Conservation (phyloP, 768 basidiomycete genomes). For the Russula vinacea region DNA sequence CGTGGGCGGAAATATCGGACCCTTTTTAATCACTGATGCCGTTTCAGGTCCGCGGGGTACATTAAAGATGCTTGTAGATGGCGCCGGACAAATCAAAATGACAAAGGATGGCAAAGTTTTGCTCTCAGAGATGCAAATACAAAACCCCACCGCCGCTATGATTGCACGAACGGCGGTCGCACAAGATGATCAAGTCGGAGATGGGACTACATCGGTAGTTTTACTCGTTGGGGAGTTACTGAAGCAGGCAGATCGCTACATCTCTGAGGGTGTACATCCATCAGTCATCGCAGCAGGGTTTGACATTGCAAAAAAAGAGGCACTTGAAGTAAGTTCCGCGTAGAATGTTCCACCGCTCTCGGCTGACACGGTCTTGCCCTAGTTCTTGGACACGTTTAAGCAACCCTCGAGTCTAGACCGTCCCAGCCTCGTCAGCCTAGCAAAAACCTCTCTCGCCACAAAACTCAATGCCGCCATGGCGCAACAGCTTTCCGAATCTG, state of each 20-base stretch:
- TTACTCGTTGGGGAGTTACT: constrained; percentile 92
- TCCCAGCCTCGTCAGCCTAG: constrained; percentile 87
- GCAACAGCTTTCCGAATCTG: constrained; percentile 82
- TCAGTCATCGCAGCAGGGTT: constrained; percentile 94
- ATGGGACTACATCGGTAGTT: constrained; percentile 97
- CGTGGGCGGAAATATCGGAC: constrained; percentile 31
- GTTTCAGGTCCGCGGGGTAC: constrained; percentile 87
- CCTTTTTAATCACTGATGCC: constrained; percentile 17
- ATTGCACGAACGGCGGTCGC: constrained; percentile 98
- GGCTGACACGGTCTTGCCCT: constrained; percentile 28
- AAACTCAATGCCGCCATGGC: constrained; percentile 83
- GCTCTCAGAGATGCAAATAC: constrained; percentile 99
- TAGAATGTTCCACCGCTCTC: constrained; percentile 28
- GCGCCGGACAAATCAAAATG: constrained; percentile 98
- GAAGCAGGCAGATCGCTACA: constrained; percentile 97
- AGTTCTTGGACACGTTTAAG: constrained; percentile 95
- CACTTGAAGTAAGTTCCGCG: constrained; percentile 62
- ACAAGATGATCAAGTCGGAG: constrained; percentile 98
- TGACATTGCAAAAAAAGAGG: constrained; percentile 97
- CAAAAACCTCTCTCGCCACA: constrained; percentile 92
- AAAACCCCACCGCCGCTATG: constrained; percentile 99
- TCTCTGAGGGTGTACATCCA: constrained; percentile 96
- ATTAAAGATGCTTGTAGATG: constrained; percentile 99
- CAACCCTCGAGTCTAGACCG: constrained; percentile 75
- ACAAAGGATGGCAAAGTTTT: constrained; percentile 99